Evolutionary conservation across 2,329 filamentous ascomycete species (phyloP).

Genomic region (Paraconiothyrium sp.): DNA sequence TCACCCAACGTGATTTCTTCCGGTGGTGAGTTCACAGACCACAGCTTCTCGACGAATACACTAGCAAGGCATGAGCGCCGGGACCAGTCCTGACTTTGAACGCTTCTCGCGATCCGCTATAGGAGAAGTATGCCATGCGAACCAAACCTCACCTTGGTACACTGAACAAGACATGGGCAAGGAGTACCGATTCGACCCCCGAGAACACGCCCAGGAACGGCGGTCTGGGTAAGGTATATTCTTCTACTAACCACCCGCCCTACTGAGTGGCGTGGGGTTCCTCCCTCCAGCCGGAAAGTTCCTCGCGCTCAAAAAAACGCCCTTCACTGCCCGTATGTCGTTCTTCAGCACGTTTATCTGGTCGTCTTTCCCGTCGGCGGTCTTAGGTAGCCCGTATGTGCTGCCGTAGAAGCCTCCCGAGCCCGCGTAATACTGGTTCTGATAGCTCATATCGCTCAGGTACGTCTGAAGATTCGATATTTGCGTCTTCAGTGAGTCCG

Average conservation of each 20-base stretch:
- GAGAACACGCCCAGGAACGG: background rate
- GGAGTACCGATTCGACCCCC: background rate
- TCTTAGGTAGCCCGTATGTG: constrained; percentile 38
- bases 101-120: background rate
- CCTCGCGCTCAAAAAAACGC: constrained; percentile 76
- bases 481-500: constrained; percentile 59
- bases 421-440: constrained; percentile 54
- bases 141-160: background rate
- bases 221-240: background rate
- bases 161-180: background rate
- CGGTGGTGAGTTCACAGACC: background rate
- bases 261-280: constrained; percentile 32
- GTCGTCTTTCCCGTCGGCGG: constrained; percentile 70
- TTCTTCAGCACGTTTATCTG: constrained; percentile 77
- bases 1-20: background rate
- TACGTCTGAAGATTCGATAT: constrained; percentile 69
- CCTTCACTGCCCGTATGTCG: constrained; percentile 82
- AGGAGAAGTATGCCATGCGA: background rate
- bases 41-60: background rate
- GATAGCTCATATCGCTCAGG: constrained; percentile 59
- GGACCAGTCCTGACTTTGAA: background rate
- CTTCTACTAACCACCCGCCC: constrained; percentile 26
- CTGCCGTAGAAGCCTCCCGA: constrained; percentile 47
- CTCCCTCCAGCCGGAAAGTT: constrained; percentile 66
- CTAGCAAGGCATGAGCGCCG: background rate